Conservation (phyloP, 768 basidiomycete genomes). For the Cystofilobasidium bisporidii region DNA sequence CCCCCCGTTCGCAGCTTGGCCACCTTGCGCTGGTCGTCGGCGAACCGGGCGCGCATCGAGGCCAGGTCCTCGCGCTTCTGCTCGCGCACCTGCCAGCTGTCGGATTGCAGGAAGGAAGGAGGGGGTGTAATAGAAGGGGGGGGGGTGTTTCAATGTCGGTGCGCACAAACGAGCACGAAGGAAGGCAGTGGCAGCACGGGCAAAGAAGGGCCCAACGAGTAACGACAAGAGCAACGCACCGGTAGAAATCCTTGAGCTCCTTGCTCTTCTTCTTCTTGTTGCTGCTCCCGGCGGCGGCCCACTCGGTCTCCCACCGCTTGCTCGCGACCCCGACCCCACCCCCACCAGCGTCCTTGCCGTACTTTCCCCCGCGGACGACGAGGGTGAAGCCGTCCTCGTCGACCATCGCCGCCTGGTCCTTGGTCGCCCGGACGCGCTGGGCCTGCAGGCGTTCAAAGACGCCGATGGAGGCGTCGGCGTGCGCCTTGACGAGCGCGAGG, state of each 20-base stretch:
- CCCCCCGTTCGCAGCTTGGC: constrained; percentile 67
- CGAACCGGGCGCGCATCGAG: constrained; percentile 65
- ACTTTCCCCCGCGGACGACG: constrained; percentile 82
- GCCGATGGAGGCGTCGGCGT: constrained; percentile 68
- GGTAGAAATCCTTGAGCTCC: constrained; percentile 57
- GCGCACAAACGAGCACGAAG: background rate
- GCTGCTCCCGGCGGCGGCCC: constrained; percentile 50
- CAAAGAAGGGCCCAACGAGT: background rate
- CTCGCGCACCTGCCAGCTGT: constrained; percentile 65
- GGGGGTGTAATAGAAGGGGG: too few species aligned
- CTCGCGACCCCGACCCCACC: constrained; percentile 61
- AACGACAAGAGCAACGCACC: constrained; percentile 45
- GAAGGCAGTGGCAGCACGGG: background rate
- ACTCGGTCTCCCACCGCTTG: constrained; percentile 43
- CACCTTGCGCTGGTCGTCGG: constrained; percentile 76
- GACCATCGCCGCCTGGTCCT: constrained; percentile 71
- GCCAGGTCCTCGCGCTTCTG: constrained; percentile 59
- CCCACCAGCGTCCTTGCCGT: constrained; percentile 68
- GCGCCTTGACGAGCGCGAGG: constrained; percentile 60
- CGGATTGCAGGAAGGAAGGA: background rate
- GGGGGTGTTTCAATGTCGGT: too few species aligned
- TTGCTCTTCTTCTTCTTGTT: constrained; percentile 52
- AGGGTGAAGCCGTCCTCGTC: constrained; percentile 93
- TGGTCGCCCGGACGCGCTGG: constrained; percentile 45
- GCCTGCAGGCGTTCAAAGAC: constrained; percentile 64